These are phyloP conservation scores for Cryptococcus amylolentus DNA, from an alignment of 1,284 basidiomycete genomes.

Conservation along the genomic window DNA sequence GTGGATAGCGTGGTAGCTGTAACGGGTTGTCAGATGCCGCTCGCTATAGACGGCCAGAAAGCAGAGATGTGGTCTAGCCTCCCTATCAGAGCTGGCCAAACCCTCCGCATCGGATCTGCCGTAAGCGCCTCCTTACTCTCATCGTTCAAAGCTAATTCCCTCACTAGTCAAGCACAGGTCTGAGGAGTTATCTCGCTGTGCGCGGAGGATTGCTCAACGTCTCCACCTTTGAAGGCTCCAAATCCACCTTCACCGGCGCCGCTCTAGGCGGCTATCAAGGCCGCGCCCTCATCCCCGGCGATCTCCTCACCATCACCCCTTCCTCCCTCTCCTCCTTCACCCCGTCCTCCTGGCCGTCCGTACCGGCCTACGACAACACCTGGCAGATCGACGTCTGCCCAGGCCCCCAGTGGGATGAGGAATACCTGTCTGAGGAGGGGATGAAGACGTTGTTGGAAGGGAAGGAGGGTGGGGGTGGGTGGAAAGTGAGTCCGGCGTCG, in stretches of 20 bases:
- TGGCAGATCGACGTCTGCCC: constrained; percentile 11
- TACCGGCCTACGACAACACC: constrained; percentile 3
- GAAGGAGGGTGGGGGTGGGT: constrained; percentile 9
- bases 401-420: constrained; percentile 23
- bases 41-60: constrained; percentile 53
- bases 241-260: constrained; percentile 36
- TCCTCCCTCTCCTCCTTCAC: not conserved
- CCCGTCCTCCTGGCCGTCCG: not conserved
- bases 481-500: constrained; percentile 33
- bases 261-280: constrained; percentile 48
- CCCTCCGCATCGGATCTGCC: constrained; percentile 50
- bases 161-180: constrained; percentile 35
- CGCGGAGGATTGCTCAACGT: constrained; percentile 62
- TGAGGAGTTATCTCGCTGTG: constrained; percentile 60
- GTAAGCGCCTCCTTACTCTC: constrained; percentile 33
- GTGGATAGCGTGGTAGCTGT: constrained; percentile 56
- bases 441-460: constrained; percentile 24
- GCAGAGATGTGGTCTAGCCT: constrained; percentile 57
- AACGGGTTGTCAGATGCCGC: constrained; percentile 55
- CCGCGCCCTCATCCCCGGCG: constrained; percentile 53
- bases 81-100: constrained; percentile 53
- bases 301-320: constrained; percentile 40
- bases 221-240: constrained; percentile 58
- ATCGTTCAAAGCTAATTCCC: not conserved
- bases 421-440: constrained; percentile 19